Percentiles rank a stretch among this genome's conserved stretches.
phyloP scores from a whole-genome alignment of 108 stramenopile genomes.

The Pseudonitzschia delicatissima region DNA sequence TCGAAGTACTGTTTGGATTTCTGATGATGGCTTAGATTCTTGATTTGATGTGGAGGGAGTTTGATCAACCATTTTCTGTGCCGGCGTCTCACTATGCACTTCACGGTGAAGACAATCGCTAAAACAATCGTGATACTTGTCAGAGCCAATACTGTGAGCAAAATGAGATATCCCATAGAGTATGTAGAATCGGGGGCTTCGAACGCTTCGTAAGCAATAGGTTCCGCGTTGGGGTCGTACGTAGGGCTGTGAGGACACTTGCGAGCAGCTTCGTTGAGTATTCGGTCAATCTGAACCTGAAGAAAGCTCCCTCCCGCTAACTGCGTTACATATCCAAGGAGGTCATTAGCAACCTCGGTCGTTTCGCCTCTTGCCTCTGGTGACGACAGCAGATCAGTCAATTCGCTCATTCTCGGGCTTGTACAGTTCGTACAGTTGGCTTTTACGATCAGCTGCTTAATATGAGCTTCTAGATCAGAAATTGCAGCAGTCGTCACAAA shows the following conservation, averaged over 20 bases:
- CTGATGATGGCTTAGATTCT: slow-evolving; percentile 16
- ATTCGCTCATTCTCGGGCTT: slow-evolving; percentile 54
- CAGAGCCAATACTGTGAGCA: slow-evolving; percentile 30
- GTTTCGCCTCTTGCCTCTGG: slow-evolving; percentile 45
- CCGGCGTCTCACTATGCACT: slow-evolving; percentile 40
- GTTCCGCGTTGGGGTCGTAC: slow-evolving; percentile 39
- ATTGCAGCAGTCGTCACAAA: slow-evolving; percentile 41
- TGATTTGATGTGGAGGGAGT: slow-evolving; percentile 26
- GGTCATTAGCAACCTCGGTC: slow-evolving; percentile 43
- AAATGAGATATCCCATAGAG: slow-evolving; percentile 40
- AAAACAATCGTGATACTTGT: slow-evolving; percentile 22
- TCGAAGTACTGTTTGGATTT: slow-evolving; percentile 26
- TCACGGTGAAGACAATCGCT: slow-evolving; percentile 22
- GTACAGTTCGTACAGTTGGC: slow-evolving; percentile 61
- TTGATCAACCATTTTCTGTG: slow-evolving; percentile 51
- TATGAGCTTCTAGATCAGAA: slow-evolving; percentile 35
- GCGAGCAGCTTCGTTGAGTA: slow-evolving; percentile 48
- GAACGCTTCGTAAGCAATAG: slow-evolving; percentile 36
- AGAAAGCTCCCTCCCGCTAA: slow-evolving; percentile 56
- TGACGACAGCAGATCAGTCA: slow-evolving; percentile 42
- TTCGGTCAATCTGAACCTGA: slow-evolving; percentile 58
- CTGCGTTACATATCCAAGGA: slow-evolving; percentile 43
- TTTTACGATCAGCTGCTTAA: slow-evolving; percentile 45
- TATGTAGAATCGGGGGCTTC: slow-evolving; percentile 15
- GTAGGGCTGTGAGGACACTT: slow-evolving; percentile 58